Evolutionary conservation across 176 grass and related monocot genomes (phyloP), one percentile per base, ranked within the genome.

Genomic region (Cenchrus americanus): DNA sequence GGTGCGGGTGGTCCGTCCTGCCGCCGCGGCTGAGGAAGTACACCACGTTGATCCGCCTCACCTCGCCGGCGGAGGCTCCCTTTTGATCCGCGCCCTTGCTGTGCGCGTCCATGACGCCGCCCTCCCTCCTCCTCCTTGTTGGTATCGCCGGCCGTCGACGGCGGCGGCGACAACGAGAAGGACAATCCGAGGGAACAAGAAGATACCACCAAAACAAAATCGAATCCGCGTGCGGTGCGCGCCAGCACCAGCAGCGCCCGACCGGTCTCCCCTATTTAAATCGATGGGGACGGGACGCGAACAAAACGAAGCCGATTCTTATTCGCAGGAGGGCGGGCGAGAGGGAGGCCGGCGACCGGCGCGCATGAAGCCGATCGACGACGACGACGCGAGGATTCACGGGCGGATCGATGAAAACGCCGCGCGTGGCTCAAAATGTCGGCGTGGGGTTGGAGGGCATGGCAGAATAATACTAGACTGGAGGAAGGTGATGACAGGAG

Each of bases 1-100:
- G 93, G 79, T 92, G 90, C 32, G 93, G 93, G 70, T 94, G 93
- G 57, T 90, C 93, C 34, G 81, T 87, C 40, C 82, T 78, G 57
- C 90, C 90, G 50, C 73, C 71, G 67, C 87, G 82, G 85, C 93
- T 94, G 5, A 94, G 71, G 82, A 92, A 94, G 14, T 92, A 94
- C 17, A 94, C 85, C 41, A 94, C 85, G 90, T 88, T 86, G 73
- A 94, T 87, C 57, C 79, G 62, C 78, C 87, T 92, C 50, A 73
- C 69, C 90, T 86, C 93, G 40, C 86, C 83, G 63, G 19, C 48
- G 72, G 83, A 40, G 8, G 15, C 52, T 3, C 43, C 43, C 6
- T 3, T 27, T 14, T 11, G 34, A 37, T 37, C 65, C 1, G 52
- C 74, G 1, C 3, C 42, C 71, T 77, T 81, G 63, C 64, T 81